Conservation (phyloP, 2,329 filamentous ascomycete genomes). For the Byssochlamys sp. region DNA sequence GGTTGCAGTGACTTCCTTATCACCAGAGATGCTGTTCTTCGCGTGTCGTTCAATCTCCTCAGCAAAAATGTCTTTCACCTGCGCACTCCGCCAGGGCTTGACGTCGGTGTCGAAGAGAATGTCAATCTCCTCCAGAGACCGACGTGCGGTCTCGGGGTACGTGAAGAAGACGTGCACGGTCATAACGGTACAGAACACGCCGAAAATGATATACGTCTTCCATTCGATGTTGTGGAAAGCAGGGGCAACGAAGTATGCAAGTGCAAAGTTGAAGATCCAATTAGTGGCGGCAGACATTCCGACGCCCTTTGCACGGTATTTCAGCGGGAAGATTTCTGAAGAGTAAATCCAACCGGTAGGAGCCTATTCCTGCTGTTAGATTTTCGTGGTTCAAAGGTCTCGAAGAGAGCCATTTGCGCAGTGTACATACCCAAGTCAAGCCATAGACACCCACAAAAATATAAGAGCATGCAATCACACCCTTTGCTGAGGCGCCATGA, state of each 20-base stretch:
- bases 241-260: constrained; percentile 48
- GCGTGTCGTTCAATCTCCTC: constrained; percentile 16
- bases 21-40: not conserved
- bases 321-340: constrained; percentile 54
- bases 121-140: constrained; percentile 67
- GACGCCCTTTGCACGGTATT: constrained; percentile 56
- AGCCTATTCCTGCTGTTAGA: constrained; percentile 27
- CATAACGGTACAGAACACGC: constrained; percentile 59
- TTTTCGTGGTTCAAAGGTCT: not conserved
- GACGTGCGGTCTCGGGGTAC: constrained; percentile 60
- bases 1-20: not conserved
- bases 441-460: constrained; percentile 31
- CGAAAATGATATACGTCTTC: constrained; percentile 67
- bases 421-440: constrained; percentile 33
- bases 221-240: constrained; percentile 51
- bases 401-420: not conserved
- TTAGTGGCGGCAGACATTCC: constrained; percentile 52
- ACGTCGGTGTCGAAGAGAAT: constrained; percentile 49
- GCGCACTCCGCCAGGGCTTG: constrained; percentile 21
- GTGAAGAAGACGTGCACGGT: constrained; percentile 59
- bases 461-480: constrained; percentile 57
- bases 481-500: constrained; percentile 42
- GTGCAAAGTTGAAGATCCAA: constrained; percentile 53
- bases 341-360: constrained; percentile 51
- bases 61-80: constrained; percentile 15